Percentiles rank a stretch among this genome's conserved stretches.
phyloP scores from a whole-genome alignment of 306 rosid genomes.

The Sphenostylis stenocarpa region DNA sequence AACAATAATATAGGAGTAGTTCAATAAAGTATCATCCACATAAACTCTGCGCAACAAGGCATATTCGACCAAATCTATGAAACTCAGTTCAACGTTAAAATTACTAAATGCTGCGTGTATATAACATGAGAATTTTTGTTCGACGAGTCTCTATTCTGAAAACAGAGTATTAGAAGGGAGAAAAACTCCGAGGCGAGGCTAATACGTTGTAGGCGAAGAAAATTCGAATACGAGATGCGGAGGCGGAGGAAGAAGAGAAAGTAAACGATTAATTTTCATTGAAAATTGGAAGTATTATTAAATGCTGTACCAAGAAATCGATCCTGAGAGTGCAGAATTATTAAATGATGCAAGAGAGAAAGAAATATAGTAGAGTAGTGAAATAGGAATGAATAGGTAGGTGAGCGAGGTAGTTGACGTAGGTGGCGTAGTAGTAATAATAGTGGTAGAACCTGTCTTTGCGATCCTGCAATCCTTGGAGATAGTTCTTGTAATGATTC shows the following conservation, averaged over 20 bases:
- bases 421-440: neutral
- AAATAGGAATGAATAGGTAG: conserved; percentile 20
- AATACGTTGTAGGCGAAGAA: neutral
- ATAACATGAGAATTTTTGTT: neutral
- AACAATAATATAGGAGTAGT: neutral
- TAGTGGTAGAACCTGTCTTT: conserved; percentile 63
- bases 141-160: neutral
- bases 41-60: neutral
- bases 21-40: neutral
- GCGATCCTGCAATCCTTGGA: conserved; percentile 96
- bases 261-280: neutral
- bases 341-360: neutral
- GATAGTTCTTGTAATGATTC: conserved; percentile 95
- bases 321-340: neutral
- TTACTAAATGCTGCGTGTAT: neutral
- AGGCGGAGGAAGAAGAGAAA: neutral
- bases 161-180: neutral
- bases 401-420: neutral
- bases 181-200: neutral
- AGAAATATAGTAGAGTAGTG: neutral
- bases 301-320: neutral
- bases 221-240: neutral
- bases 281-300: neutral
- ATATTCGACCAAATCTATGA: neutral
- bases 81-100: neutral